These are phyloP conservation scores for Casaregolazyma lundiana DNA, from an alignment of 1,139 yeast genomes.

Conservation along the genomic window DNA sequence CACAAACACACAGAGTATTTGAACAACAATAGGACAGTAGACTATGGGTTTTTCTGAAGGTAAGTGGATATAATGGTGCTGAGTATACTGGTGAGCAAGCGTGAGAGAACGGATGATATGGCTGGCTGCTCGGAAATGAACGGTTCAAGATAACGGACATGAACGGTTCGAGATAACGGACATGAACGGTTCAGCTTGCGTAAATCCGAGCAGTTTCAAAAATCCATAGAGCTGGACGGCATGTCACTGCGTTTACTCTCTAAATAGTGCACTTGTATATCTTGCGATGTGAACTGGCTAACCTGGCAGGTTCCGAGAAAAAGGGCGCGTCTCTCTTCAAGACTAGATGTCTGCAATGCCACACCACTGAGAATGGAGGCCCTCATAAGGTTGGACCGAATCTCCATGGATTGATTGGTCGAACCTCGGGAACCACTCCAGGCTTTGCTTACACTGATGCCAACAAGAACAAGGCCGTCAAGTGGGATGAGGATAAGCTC, in stretches of 20 bases:
- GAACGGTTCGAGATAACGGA: background rate
- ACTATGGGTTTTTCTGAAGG: constrained; percentile 18
- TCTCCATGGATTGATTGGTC: constrained; percentile 90
- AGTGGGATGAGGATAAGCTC: constrained; percentile 85
- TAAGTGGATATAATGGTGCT: constrained; percentile 7
- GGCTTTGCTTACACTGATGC: constrained; percentile 98
- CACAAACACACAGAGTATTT: background rate
- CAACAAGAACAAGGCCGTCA: constrained; percentile 92
- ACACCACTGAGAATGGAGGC: constrained; percentile 93
- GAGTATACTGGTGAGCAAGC: background rate
- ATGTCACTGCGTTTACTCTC: too few relatives aligned
- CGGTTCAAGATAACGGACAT: too few relatives aligned
- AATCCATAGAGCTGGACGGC: too few relatives aligned
- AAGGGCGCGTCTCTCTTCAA: constrained; percentile 98
- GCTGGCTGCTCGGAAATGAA: too few relatives aligned
- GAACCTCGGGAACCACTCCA: constrained; percentile 85
- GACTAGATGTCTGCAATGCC: constrained; percentile 99
- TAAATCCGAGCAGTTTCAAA: too few relatives aligned
- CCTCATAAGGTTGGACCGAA: constrained; percentile 99
- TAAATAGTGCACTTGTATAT: background rate
- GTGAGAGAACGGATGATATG: background rate
- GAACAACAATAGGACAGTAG: constrained; percentile 4
- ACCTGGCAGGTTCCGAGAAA: constrained; percentile 71
- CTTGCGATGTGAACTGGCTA: too few relatives aligned
- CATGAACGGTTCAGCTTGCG: too few relatives aligned